Evolutionary conservation across 1,284 basidiomycete genomes (phyloP), one percentile per base, ranked within the genome.

Genomic region (Ustilago bromivora): DNA sequence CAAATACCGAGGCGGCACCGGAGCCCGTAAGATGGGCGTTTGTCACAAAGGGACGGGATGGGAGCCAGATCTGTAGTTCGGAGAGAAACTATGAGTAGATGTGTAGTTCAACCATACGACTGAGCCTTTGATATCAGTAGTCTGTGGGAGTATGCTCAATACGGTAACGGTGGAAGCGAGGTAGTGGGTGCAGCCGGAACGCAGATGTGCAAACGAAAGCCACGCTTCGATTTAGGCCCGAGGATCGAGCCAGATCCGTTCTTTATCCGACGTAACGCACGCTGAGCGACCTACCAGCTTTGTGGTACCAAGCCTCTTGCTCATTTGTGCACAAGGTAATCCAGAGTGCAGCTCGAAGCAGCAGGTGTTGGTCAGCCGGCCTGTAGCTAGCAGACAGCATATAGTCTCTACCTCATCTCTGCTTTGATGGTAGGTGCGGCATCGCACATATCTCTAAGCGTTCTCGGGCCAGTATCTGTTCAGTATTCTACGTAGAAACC

Each of bases 331-430:
- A 11, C 1, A 17, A 23, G 23, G 56, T n/a, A 19, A 15, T 47
- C 40, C 11, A 8, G 9, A 5, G 15, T 38, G 43, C n/a, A 36
- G 49, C 15, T 12, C 46, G 57, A 15, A 19, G 17, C 41, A 32
- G 43, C 54, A 56, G 11, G 17, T 56, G 53, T 46, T 62, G 38
- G 59, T 67, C 66, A 67, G 47, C 60, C 23, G 59, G 65, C 46
- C 56, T 28, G 66, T 60, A 61, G 59, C 31, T 0, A 46, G 55
- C 66, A 67, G 66, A 34, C 12, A 60, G 32, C 7, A 0, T 46
- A 13, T 17, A 15, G 23, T 28, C 23, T 28, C 23, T 28, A 28
- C 3, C 23, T 28, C 23, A 28, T 28, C 23, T 28, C 23, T 28
- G 2, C 23, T 28, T 28, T 28, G 23, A 28, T 28, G 23, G 23